A percentile compares a stretch with the other conserved stretches of the same genome.
Conservation (phyloP, 495 filamentous ascomycete genomes). For the Aspergillus panamensis region DNA sequence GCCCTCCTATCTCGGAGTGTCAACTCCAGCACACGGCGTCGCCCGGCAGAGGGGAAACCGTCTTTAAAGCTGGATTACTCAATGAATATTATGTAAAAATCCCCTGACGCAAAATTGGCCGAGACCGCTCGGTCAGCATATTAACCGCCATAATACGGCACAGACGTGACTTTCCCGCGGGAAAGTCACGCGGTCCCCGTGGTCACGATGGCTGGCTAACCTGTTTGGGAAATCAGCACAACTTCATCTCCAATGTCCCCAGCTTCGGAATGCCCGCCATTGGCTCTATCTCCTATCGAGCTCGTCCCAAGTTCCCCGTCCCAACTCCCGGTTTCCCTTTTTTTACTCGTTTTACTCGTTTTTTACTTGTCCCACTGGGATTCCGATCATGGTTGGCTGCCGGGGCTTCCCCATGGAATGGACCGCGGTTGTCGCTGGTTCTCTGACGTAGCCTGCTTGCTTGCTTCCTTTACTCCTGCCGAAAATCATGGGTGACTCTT, state of each 20-base stretch:
- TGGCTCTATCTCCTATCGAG: slow-evolving; percentile 12
- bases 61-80: slow-evolving; percentile 4
- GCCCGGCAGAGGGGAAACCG: slow-evolving; percentile 18
- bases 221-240: no score
- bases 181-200: slow-evolving; percentile 22
- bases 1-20: not conserved
- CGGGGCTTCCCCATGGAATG: slow-evolving; percentile 23
- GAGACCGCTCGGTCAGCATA: slow-evolving; percentile 22
- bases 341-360: no score
- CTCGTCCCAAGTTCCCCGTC: slow-evolving; percentile 7
- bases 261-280: slow-evolving; percentile 1
- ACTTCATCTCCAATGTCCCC: not conserved
- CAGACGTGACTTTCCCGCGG: slow-evolving; percentile 31
- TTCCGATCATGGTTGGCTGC: slow-evolving; percentile 1
- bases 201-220: not conserved
- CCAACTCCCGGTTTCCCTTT: slow-evolving; percentile 3
- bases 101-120: slow-evolving; percentile 32
- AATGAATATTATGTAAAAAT: slow-evolving; percentile 1
- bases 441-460: slow-evolving; percentile 36
- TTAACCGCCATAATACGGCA: not conserved
- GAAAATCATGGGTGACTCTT: slow-evolving; percentile 18
- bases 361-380: not conserved
- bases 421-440: slow-evolving; percentile 36
- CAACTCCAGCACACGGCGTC: slow-evolving; percentile 28
- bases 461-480: slow-evolving; percentile 19